These are phyloP conservation scores for Globisporangium cederbergense DNA, from an alignment of 352 stramenopile species.

Conservation along the genomic window DNA sequence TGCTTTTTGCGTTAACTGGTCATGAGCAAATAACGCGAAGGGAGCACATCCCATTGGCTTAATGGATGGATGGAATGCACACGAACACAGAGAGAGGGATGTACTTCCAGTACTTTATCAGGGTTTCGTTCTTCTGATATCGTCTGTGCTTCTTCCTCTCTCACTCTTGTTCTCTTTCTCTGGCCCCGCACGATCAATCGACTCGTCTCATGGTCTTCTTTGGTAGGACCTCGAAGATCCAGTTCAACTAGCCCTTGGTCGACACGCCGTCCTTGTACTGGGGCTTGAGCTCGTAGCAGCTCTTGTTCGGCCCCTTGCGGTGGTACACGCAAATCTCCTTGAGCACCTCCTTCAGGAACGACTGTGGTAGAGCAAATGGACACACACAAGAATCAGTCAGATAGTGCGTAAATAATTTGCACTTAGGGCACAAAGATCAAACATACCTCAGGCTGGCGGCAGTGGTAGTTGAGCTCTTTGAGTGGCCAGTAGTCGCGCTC, in stretches of 20 bases:
- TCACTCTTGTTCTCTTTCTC: not conserved
- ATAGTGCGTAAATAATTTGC: not conserved
- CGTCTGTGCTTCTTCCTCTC: not conserved
- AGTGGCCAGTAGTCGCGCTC: slow-evolving; percentile 85
- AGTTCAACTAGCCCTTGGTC: slow-evolving; percentile 28
- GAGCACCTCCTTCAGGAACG: slow-evolving; percentile 85
- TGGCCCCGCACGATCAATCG: no score
- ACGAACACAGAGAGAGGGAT: not conserved
- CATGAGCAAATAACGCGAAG: not conserved
- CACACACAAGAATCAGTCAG: not conserved
- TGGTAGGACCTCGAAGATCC: not conserved
- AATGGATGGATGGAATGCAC: not conserved
- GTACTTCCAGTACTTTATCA: not conserved
- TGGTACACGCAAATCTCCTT: slow-evolving; percentile 89
- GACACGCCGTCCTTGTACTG: slow-evolving; percentile 81
- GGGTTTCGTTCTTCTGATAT: slow-evolving; percentile 6
- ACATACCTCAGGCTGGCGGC: slow-evolving; percentile 79
- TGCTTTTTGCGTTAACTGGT: not conserved
- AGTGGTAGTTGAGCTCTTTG: slow-evolving; percentile 88
- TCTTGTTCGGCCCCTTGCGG: slow-evolving; percentile 87
- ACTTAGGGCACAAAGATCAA: not conserved
- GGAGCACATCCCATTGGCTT: not conserved
- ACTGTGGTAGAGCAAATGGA: slow-evolving; percentile 29
- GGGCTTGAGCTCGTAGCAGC: slow-evolving; percentile 86
- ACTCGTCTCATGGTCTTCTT: no score